A percentile compares a stretch with the other conserved stretches of the same genome.
Evolutionary conservation across 345 rosid species (phyloP).

Genomic region (Arabidopsis arenosa): DNA sequence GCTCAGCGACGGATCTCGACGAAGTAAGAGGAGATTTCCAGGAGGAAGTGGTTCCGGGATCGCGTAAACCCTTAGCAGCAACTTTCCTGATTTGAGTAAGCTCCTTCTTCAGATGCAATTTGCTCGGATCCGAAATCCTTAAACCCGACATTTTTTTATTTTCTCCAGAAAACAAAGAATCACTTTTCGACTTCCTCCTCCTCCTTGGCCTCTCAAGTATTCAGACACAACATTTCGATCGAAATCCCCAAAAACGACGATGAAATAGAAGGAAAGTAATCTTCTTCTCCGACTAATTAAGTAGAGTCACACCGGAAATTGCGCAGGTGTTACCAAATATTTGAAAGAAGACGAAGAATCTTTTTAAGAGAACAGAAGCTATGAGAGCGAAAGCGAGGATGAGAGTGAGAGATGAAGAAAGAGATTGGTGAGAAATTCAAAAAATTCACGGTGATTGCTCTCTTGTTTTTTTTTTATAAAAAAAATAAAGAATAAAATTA

Average conservation of each 20-base stretch:
- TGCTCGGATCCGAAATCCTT: conserved; percentile 70
- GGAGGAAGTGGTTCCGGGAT: conserved; percentile 89
- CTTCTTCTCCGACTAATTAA: neutral
- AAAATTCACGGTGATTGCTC: conserved; percentile 13
- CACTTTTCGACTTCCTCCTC: neutral
- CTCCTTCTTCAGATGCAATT: conserved; percentile 81
- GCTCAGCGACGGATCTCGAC: conserved; percentile 59
- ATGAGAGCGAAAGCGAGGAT: conserved; percentile 9
- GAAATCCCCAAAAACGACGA: neutral
- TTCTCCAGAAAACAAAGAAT: neutral
- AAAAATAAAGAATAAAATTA: neutral
- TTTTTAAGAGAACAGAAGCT: neutral
- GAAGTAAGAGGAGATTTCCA: conserved; percentile 75
- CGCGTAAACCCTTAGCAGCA: conserved; percentile 70
- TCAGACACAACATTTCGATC: conserved; percentile 23
- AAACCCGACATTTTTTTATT: conserved; percentile 51
- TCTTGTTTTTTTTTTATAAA: neutral
- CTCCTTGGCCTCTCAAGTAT: neutral
- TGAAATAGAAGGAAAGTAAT: neutral
- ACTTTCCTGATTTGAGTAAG: conserved; percentile 88
- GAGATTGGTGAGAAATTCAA: conserved; percentile 35
- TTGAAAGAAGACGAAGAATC: conserved; percentile 21
- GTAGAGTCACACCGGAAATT: neutral
- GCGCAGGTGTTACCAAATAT: neutral
- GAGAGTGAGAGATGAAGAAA: neutral